phyloP scores from a whole-genome alignment of 2,329 filamentous ascomycete genomes.

The Penicillium frequentans region DNA sequence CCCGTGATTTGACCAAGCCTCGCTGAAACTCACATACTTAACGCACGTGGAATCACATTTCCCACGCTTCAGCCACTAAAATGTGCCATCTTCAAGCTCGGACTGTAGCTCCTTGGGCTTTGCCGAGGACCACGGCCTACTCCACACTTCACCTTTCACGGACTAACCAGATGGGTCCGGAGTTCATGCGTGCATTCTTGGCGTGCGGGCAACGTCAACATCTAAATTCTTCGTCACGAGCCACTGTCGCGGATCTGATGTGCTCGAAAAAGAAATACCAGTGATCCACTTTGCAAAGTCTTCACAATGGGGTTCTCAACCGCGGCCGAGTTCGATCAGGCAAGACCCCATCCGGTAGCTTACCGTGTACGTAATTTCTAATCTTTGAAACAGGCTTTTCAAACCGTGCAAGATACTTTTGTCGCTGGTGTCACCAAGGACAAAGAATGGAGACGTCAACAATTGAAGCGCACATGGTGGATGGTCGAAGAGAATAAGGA shows the following conservation, averaged over 20 bases:
- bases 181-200: neutral
- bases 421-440: conserved; percentile 13
- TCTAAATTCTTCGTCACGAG: neutral
- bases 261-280: neutral
- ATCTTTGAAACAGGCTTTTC: conserved; percentile 12
- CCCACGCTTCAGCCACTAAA: neutral
- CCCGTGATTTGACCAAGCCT: neutral
- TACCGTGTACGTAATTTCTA: neutral
- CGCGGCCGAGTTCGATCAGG: conserved; percentile 15
- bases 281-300: neutral
- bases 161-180: neutral
- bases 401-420: conserved; percentile 12
- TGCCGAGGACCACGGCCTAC: conserved; percentile 1
- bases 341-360: neutral
- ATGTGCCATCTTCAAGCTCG: neutral
- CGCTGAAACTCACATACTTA: neutral
- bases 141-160: conserved; percentile 2
- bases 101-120: neutral
- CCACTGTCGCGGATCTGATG: neutral
- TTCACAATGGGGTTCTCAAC: conserved; percentile 15
- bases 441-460: conserved; percentile 17
- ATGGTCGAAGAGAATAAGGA: conserved; percentile 23
- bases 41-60: neutral
- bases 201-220: neutral
- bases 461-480: conserved; percentile 22